Evolutionary conservation across 2,329 filamentous ascomycete genomes (phyloP), one percentile per base, ranked within the genome.

Genomic region (Aphanocladium album): DNA sequence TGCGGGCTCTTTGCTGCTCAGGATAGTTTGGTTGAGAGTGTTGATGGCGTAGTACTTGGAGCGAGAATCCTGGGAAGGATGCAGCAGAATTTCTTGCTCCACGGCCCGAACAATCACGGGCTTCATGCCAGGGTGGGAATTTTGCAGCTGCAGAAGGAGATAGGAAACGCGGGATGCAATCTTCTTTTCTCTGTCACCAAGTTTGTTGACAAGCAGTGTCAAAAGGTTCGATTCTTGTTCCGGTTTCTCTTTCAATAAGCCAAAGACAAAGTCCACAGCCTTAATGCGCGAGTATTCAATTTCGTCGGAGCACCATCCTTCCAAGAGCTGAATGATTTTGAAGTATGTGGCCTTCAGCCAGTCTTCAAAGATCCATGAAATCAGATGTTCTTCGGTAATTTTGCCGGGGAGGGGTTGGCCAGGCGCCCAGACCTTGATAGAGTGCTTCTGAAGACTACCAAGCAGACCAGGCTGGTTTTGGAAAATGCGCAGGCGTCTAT

Each of bases 1-100:
- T 19, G 85, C 81, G 43, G 92, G 88, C 70, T 98, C 93, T 68
- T 89, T 95, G 59, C 78, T 84, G 73, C 90, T 96, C 54, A 99
- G 76, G 54, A 98, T 93, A 0, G 93, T 98, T 76, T 99, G 96
- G 72, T 99, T 99, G 54, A 99, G 81, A 0, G 95, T 98, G 72
- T 97, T 97, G 72, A 96, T 88, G 37, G 91, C 93, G 74, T 96
- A 97, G 76, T 99, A 99, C 71, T 91, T 96, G 45, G 93, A 91
- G 67, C 96, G 90, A 39, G 89, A 81, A 69, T 86, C 93, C 74
- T 98, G 95, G 12, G 91, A 90, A 0, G 93, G 90, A 57, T 91
- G 86, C 71, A 97, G 89, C 23, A 99, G 78, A 51, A 96, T 83
- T 67, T 98, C 93, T 59, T 89, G 87, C 73, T 99, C 93, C 47